These are phyloP conservation scores for Clavispora phyllophila DNA, from an alignment of 805 yeast species.

Conservation along the genomic window DNA sequence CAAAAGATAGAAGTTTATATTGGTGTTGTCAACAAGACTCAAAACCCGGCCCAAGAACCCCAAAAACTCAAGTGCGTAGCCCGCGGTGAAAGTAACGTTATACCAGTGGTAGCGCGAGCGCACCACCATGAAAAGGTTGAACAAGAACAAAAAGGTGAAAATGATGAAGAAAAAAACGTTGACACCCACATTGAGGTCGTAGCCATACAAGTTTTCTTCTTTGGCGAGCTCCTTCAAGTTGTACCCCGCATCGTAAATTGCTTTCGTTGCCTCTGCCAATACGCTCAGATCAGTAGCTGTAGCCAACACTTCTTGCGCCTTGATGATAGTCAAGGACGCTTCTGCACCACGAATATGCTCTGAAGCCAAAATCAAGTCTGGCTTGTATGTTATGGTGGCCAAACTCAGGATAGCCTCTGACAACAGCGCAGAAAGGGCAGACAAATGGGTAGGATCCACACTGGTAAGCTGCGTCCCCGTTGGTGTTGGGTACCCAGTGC, in stretches of 20 bases:
- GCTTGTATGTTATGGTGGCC: constrained; percentile 18
- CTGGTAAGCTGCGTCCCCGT: constrained; percentile 25
- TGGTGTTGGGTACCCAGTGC: constrained; percentile 15
- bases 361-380: constrained; percentile 19
- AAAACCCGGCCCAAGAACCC: constrained; percentile 38
- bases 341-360: constrained; percentile 27
- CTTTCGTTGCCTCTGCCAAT: constrained; percentile 27
- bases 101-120: constrained; percentile 37
- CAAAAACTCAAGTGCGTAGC: constrained; percentile 30
- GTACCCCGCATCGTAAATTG: constrained; percentile 27
- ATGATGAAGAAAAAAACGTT: constrained; percentile 28
- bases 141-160: constrained; percentile 22
- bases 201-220: constrained; percentile 26
- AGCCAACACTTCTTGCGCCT: constrained; percentile 32
- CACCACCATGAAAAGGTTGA: constrained; percentile 21
- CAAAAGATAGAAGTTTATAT: constrained; percentile 20
- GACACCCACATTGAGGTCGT: constrained; percentile 22
- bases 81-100: constrained; percentile 33
- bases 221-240: constrained; percentile 25
- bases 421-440: constrained; percentile 17
- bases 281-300: constrained; percentile 31
- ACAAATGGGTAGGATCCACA: constrained; percentile 20
- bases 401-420: constrained; percentile 10
- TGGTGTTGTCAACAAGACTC: constrained; percentile 20
- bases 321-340: constrained; percentile 32